phyloP scores from a whole-genome alignment of 2,329 filamentous ascomycete genomes.

The Acrocalymma vagum region DNA sequence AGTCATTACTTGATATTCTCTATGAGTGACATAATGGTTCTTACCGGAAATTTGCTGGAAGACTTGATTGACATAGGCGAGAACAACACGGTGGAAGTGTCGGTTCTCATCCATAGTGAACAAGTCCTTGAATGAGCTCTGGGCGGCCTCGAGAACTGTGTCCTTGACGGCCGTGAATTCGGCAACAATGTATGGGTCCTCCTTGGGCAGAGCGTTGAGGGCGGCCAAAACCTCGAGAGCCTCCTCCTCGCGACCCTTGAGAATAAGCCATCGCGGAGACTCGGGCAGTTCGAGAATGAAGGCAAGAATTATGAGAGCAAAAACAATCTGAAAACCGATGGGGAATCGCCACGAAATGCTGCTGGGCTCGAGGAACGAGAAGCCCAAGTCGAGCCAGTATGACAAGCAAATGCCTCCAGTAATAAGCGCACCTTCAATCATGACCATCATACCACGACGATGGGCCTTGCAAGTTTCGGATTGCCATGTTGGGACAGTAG shows the following conservation, averaged over 20 bases:
- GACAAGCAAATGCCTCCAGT: constrained; percentile 73
- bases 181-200: constrained; percentile 15
- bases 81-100: constrained; percentile 63
- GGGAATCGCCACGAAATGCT: constrained; percentile 72
- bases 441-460: constrained; percentile 73
- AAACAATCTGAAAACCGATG: constrained; percentile 73
- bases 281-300: constrained; percentile 70
- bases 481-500: constrained; percentile 76
- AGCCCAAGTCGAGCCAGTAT: constrained; percentile 63
- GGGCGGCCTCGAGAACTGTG: constrained; percentile 17
- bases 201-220: neutral
- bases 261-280: constrained; percentile 57
- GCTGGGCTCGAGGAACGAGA: constrained; percentile 68
- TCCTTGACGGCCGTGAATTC: constrained; percentile 25
- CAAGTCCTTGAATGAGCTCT: constrained; percentile 60
- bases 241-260: constrained; percentile 56
- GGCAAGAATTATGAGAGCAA: constrained; percentile 63
- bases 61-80: constrained; percentile 67
- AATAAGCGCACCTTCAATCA: constrained; percentile 77
- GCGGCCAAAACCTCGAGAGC: constrained; percentile 24
- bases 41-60: too few relatives aligned
- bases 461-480: constrained; percentile 75
- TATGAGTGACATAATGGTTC: too few relatives aligned
- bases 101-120: constrained; percentile 65
- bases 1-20: too few relatives aligned